phyloP scores from a whole-genome alignment of 768 basidiomycete species.

The Russula sp. region DNA sequence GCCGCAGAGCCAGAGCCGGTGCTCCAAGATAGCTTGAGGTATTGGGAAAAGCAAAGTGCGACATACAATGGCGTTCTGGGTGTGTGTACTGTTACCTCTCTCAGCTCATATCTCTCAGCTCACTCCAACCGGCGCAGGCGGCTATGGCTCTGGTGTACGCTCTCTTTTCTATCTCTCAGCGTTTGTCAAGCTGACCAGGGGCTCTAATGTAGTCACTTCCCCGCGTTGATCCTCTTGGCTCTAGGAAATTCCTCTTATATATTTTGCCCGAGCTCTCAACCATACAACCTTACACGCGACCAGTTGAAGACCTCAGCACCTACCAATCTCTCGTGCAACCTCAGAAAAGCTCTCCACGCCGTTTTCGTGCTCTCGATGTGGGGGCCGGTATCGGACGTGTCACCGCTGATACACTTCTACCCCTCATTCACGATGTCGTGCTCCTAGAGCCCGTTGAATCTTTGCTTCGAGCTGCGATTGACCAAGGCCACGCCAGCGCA shows the following conservation, averaged over 20 bases:
- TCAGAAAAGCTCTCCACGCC: slow-evolving; percentile 40
- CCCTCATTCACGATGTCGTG: slow-evolving; percentile 81
- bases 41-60: slow-evolving; percentile 83
- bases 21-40: slow-evolving; percentile 73
- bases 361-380: slow-evolving; percentile 82
- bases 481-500: slow-evolving; percentile 36
- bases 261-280: slow-evolving; percentile 76
- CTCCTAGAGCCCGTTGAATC: slow-evolving; percentile 83
- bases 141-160: slow-evolving; percentile 54
- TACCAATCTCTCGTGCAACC: slow-evolving; percentile 61
- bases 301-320: too few species aligned
- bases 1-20: slow-evolving; percentile 51
- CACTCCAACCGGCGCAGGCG: slow-evolving; percentile 37
- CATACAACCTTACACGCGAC: slow-evolving; percentile 39
- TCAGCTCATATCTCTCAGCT: slow-evolving; percentile 1
- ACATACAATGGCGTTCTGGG: slow-evolving; percentile 87
- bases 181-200: slow-evolving; percentile 4
- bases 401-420: slow-evolving; percentile 83
- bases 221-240: slow-evolving; percentile 85
- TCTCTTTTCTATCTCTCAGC: slow-evolving; percentile 28
- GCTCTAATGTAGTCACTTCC: slow-evolving; percentile 66
- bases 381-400: slow-evolving; percentile 95
- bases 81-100: slow-evolving; percentile 33
- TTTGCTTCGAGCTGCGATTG: slow-evolving; percentile 73
- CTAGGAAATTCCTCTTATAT: slow-evolving; percentile 80